A percentile compares a stretch with the other conserved stretches of the same genome.
These are phyloP conservation scores for Phytophthora tentaculata DNA, from an alignment of 352 stramenopile genomes.

Conservation along the genomic window DNA sequence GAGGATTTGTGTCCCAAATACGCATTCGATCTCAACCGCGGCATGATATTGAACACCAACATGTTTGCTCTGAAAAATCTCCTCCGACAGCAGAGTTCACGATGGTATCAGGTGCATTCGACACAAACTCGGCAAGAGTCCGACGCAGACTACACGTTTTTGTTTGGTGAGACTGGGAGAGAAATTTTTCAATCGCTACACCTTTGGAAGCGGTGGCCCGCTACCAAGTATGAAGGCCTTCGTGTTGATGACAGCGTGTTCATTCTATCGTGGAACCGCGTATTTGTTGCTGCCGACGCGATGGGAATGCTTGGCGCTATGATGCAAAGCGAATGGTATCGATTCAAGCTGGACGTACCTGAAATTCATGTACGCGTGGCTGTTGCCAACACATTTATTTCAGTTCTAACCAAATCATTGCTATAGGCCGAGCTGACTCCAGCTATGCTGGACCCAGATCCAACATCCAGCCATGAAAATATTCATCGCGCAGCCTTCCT, in stretches of 20 bases:
- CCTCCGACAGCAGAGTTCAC: conserved; percentile 20
- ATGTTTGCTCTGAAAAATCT: conserved; percentile 38
- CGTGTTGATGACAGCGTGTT: conserved; percentile 17
- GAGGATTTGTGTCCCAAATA: conserved; percentile 41
- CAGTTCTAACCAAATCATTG: conserved; percentile 5
- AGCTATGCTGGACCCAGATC: conserved; percentile 26
- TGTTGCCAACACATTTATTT: background rate
- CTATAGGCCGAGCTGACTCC: conserved; percentile 34
- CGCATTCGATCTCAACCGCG: conserved; percentile 30
- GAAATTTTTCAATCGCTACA: conserved; percentile 13
- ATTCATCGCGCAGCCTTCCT: conserved; percentile 42
- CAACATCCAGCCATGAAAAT: conserved; percentile 32
- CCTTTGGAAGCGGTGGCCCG: conserved; percentile 9
- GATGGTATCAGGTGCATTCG: conserved; percentile 35
- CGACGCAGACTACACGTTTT: conserved; percentile 19
- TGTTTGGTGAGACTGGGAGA: conserved; percentile 30
- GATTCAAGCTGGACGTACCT: conserved; percentile 37
- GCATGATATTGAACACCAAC: conserved; percentile 32
- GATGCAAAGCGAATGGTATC: conserved; percentile 50
- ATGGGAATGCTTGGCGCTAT: conserved; percentile 38
- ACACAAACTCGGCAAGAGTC: conserved; percentile 33
- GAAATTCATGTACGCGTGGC: conserved; percentile 37
- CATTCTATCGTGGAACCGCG: conserved; percentile 22
- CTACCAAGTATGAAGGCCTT: background rate
- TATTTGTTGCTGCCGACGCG: conserved; percentile 25